These are phyloP conservation scores for Trichosanthes truncata DNA, from an alignment of 306 rosid species.

Conservation along the genomic window DNA sequence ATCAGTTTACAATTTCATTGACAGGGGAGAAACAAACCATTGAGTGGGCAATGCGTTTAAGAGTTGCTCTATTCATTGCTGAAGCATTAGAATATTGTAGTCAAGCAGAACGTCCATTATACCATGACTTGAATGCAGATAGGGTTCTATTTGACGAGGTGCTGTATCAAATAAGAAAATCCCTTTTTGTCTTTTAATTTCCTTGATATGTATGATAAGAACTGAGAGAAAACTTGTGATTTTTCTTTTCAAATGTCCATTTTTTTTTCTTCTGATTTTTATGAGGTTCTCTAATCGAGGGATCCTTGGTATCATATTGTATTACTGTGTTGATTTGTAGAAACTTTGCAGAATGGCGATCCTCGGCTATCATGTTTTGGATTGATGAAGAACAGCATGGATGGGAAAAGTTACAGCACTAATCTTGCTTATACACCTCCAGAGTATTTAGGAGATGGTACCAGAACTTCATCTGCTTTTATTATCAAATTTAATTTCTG, in stretches of 20 bases:
- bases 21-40: conserved; percentile 82
- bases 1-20: conserved; percentile 2
- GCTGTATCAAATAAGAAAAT: neutral
- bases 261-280: neutral
- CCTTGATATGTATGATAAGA: neutral
- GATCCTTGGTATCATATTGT: conserved; percentile 4
- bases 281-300: neutral
- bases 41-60: conserved; percentile 73
- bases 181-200: neutral
- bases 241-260: neutral
- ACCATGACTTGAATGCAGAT: conserved; percentile 73
- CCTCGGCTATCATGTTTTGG: conserved; percentile 84
- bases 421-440: conserved; percentile 82
- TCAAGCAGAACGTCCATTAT: conserved; percentile 46
- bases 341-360: conserved; percentile 59
- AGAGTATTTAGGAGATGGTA: conserved; percentile 69
- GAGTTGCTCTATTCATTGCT: conserved; percentile 62
- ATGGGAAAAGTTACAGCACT: conserved; percentile 79
- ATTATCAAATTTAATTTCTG: neutral
- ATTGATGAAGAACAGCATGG: conserved; percentile 72
- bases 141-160: conserved; percentile 83
- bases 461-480: neutral
- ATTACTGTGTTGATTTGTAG: conserved; percentile 7
- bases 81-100: conserved; percentile 60
- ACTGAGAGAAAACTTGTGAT: neutral